Base-by-base conservation (phyloP, 306 rosid species). In the Inga oerstediana region DNA sequence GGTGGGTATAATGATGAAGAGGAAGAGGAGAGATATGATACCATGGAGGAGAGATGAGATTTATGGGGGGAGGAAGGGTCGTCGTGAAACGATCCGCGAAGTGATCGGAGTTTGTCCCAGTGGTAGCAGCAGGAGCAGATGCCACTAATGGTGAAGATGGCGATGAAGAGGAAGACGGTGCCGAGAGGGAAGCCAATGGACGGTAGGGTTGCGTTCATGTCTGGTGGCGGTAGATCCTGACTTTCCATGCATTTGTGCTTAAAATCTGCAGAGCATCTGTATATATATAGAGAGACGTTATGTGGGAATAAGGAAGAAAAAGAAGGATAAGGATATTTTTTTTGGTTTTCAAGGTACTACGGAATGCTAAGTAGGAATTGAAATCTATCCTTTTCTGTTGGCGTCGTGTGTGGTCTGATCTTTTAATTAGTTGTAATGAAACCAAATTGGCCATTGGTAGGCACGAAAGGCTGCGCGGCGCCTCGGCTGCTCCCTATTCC, bases 111-210 rank as follows among this genome's bases (percentile, higher is more conserved):
- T 80, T 91, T 96, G 82, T 96, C 98, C 98, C 99, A 93, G 76
- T 96, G 99, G 89, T 93, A 96, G 86, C 97, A 96, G 84, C 98
- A 96, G 9, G 99, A 93, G 92, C 94, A 92, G 89, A 96, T 86
- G 35, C 99, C 99, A 61, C 99, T 96, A 65, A 96, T 70, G 92
- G 88, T 91, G 94, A 96, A 91, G 79, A 96, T 87, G 84, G 90
- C 74, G 86, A 96, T 79, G 43, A 96, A 75, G 81, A 96, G 97
- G 1, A 96, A 92, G 7, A 94, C 98, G 1, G 98, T 93, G 61
- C 99, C 99, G 0, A 96, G 89, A 8, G 99, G 99, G 87, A 96
- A 96, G 0, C 98, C 98, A 1, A 96, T 75, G 49, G 98, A 90
- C 59, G 99, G 99, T 78, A 97, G 89, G 78, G 98, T 93, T 83